phyloP scores from a whole-genome alignment of 2,329 filamentous ascomycete species.

The Chaetomium olivaceum region DNA sequence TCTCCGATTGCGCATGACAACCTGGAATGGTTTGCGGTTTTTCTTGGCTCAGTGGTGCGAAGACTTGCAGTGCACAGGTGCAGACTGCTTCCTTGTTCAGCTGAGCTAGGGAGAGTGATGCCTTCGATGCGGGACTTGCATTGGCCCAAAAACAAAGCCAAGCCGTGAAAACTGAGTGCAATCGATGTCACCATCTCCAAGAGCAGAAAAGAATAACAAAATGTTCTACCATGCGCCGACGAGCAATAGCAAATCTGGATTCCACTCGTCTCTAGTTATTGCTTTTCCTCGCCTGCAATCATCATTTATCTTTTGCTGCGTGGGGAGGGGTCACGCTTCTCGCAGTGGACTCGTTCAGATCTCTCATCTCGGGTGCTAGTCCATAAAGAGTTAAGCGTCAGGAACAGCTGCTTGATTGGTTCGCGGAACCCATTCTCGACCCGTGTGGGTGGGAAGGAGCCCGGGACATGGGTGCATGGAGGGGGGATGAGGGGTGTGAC shows the following conservation, averaged over 20 bases:
- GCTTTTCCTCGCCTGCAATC: not conserved
- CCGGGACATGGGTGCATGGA: conserved; percentile 2
- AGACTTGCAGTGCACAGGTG: not conserved
- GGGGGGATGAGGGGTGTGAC: conserved; percentile 12
- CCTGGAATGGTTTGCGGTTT: not conserved
- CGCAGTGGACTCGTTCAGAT: conserved; percentile 19
- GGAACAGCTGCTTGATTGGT: conserved; percentile 45
- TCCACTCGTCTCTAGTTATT: not conserved
- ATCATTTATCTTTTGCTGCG: not conserved
- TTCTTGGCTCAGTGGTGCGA: not conserved
- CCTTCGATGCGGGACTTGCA: too few relatives aligned
- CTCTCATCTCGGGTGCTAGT: conserved; percentile 13
- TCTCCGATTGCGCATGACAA: conserved; percentile 1
- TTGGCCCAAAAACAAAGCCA: not conserved
- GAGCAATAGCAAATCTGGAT: not conserved
- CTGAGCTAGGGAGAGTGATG: not conserved
- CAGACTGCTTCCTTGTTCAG: not conserved
- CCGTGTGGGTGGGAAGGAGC: conserved; percentile 35
- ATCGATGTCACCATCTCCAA: not conserved
- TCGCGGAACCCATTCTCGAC: conserved; percentile 39
- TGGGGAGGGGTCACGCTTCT: not conserved
- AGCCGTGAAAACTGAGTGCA: not conserved
- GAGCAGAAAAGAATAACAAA: not conserved
- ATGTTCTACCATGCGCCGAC: not conserved
- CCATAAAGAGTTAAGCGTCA: conserved; percentile 41